Evolutionary conservation across 768 basidiomycete genomes (phyloP), one percentile per base, ranked within the genome.

Genomic region (Boletus patriciae): DNA sequence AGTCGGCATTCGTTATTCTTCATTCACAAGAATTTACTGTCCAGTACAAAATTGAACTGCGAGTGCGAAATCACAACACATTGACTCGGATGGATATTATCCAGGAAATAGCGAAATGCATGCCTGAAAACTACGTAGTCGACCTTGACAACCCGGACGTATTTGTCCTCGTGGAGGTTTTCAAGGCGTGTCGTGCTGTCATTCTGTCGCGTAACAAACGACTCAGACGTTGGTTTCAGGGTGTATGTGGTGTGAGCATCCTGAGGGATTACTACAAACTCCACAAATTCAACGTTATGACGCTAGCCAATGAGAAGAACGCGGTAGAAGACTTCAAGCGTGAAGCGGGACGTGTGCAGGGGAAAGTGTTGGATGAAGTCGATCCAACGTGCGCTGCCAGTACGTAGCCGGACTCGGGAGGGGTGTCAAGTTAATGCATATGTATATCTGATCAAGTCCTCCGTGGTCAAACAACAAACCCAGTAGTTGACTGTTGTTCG

Each of bases 41-140:
- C 41, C 57, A 93, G 92, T 94, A 90, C 75, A 92, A 92, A 70
- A 83, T 93, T 37, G 90, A 93, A 62, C 65, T 90, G 48, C 80
- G 86, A 48, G 71, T 86, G 31, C 82, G 91, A 41, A 92, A 92
- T 66, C 91, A 93, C 60, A 86, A 78, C n/a, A 86, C 83, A 6
- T 69, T 93, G 25, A 63, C 80, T 11, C 83, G 88, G 16, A 76
- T 78, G 47, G 72, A 66, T 10, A 69, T 93, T 27, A 86, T 92
- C 29, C 79, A 89, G 55, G 81, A 80, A 47, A 76, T 93, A 38
- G 91, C 87, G 0, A 77, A 80, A 60, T 88, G 85, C 64, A 82
- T 92, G 13, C 90, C 90, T 0, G 76, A 77, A 51, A 80, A 79
- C 13, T 88, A 88, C 63, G 78, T 71, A 3, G 92, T 93, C 15